phyloP scores from a whole-genome alignment of 306 rosid genomes.

The Phaseolus lunatus region DNA sequence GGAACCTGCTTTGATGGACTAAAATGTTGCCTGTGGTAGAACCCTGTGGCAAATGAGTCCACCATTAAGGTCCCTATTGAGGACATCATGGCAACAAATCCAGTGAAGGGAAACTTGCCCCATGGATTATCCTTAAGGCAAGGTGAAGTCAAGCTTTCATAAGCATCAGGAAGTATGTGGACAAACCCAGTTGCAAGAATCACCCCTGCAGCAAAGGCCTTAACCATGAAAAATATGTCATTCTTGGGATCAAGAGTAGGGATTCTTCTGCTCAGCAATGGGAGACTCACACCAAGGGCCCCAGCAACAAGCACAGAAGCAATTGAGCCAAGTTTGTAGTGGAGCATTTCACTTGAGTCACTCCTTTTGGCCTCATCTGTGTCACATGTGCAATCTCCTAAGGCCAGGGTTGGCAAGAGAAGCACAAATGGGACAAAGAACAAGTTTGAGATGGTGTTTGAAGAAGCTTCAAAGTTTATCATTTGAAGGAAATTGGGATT shows the following conservation, averaged over 20 bases:
- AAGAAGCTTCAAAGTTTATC: slow-evolving; percentile 14
- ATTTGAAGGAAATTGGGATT: slow-evolving; percentile 11
- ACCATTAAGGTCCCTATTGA: slow-evolving; percentile 73
- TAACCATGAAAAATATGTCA: slow-evolving; percentile 67
- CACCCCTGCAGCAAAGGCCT: slow-evolving; percentile 81
- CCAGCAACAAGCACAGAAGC: slow-evolving; percentile 70
- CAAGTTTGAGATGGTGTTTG: slow-evolving; percentile 43
- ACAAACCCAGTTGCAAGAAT: slow-evolving; percentile 73
- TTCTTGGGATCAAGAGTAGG: slow-evolving; percentile 59
- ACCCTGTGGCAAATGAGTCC: slow-evolving; percentile 68
- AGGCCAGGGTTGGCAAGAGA: slow-evolving; percentile 46
- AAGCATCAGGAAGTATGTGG: slow-evolving; percentile 79
- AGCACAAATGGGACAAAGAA: slow-evolving; percentile 2
- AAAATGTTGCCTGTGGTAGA: slow-evolving; percentile 61
- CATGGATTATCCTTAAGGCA: slow-evolving; percentile 63
- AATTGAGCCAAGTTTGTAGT: slow-evolving; percentile 68
- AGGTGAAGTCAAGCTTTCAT: slow-evolving; percentile 60
- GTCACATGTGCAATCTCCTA: slow-evolving; percentile 51
- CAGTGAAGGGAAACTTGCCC: slow-evolving; percentile 66
- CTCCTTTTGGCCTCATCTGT: slow-evolving; percentile 3
- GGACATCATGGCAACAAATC: slow-evolving; percentile 71
- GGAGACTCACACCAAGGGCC: slow-evolving; percentile 70
- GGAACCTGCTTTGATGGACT: slow-evolving; percentile 53
- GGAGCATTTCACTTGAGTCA: slow-evolving; percentile 42
- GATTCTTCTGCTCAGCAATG: slow-evolving; percentile 63